Evolutionary conservation across 2,329 filamentous ascomycete genomes (phyloP).

Genomic region (Colletotrichum phormii): DNA sequence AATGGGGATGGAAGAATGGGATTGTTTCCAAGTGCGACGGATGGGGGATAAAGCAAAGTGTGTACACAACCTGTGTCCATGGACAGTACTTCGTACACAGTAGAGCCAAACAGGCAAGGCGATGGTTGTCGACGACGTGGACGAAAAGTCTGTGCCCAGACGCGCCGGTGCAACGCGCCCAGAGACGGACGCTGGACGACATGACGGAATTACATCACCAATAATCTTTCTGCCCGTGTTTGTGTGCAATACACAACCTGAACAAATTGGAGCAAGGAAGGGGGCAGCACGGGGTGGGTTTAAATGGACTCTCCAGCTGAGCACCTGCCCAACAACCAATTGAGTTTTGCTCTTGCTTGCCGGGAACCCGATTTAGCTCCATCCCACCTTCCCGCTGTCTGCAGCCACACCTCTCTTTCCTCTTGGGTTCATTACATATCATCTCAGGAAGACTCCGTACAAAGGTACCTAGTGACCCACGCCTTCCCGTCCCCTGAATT

Average conservation of each 20-base stretch:
- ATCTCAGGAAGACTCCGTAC: too few species aligned
- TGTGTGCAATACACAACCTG: slow-evolving; percentile 3
- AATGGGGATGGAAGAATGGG: slow-evolving; percentile 1
- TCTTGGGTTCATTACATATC: too few species aligned
- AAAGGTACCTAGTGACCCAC: not conserved
- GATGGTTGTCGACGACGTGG: not conserved
- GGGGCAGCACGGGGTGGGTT: not conserved
- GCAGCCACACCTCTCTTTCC: slow-evolving; percentile 14
- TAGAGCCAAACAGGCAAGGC: not conserved
- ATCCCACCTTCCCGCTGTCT: slow-evolving; percentile 13
- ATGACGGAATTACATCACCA: slow-evolving; percentile 30
- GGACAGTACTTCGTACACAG: too few species aligned
- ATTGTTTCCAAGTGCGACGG: slow-evolving; percentile 2
- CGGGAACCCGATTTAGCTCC: slow-evolving; percentile 16
- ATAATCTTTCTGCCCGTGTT: slow-evolving; percentile 2
- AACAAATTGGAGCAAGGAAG: not conserved
- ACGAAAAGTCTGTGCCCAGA: slow-evolving; percentile 20
- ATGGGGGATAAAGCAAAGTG: not conserved
- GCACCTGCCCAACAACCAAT: slow-evolving; percentile 5
- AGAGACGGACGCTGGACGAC: slow-evolving; percentile 8
- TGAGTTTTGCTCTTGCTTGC: not conserved
- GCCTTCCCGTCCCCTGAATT: slow-evolving; percentile 22
- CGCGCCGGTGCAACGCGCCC: slow-evolving; percentile 27
- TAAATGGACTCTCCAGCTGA: not conserved
- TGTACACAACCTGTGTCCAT: too few species aligned